phyloP scores from a whole-genome alignment of 179 eudicot genomes.

The Silene coronaria region DNA sequence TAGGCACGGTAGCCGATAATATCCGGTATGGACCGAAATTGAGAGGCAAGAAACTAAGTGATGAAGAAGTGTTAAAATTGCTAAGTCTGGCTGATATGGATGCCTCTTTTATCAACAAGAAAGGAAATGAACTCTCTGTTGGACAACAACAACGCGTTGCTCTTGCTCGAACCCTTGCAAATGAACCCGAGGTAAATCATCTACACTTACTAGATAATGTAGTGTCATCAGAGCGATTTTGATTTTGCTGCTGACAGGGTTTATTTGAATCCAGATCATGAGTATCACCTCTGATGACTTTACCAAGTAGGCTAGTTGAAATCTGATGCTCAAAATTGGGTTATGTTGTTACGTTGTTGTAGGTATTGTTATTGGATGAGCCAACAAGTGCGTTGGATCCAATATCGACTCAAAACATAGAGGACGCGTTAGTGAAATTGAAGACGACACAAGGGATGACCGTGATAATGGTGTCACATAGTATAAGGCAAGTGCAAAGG shows the following conservation, averaged over 20 bases:
- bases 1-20: constrained; percentile 89
- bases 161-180: constrained; percentile 84
- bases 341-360: neutral
- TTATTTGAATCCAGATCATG: no score
- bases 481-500: constrained; percentile 89
- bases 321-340: no score
- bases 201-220: no score
- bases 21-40: constrained; percentile 76
- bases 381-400: constrained; percentile 95
- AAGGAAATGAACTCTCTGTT: constrained; percentile 60
- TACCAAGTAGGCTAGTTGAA: no score
- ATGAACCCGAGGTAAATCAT: constrained; percentile 70
- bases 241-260: no score
- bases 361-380: constrained; percentile 86
- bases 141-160: constrained; percentile 97
- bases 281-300: no score
- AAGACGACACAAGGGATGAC: constrained; percentile 62
- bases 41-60: constrained; percentile 65
- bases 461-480: constrained; percentile 73
- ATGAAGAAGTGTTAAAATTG: constrained; percentile 55
- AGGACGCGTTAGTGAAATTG: constrained; percentile 55
- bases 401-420: constrained; percentile 78
- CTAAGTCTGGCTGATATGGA: constrained; percentile 78
- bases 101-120: constrained; percentile 44
- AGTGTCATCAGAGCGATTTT: no score